Evolutionary conservation across 306 rosid genomes (phyloP).

Genomic region (Trifolium repens): DNA sequence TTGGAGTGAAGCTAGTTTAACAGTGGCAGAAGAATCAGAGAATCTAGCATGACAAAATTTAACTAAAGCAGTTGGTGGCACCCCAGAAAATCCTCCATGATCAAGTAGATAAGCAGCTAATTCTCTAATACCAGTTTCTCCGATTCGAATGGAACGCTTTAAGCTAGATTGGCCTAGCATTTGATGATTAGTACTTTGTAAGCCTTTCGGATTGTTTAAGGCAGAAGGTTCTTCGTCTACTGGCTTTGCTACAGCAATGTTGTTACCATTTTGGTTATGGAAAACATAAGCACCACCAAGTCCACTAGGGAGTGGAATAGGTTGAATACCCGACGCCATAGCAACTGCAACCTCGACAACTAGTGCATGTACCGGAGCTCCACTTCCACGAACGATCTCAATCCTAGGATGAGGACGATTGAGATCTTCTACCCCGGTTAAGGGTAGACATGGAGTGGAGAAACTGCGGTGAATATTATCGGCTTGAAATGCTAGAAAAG

Average conservation of each 20-base stretch:
- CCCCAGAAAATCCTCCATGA: slow-evolving; percentile 79
- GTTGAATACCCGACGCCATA: slow-evolving; percentile 74
- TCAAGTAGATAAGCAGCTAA: slow-evolving; percentile 95
- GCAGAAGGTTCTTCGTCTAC: slow-evolving; percentile 88
- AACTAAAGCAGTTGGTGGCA: slow-evolving; percentile 93
- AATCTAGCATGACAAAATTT: slow-evolving; percentile 72
- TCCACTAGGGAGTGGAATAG: slow-evolving; percentile 69
- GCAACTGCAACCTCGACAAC: slow-evolving; percentile 84
- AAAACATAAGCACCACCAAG: slow-evolving; percentile 83
- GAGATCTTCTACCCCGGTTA: slow-evolving; percentile 63
- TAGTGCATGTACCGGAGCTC: slow-evolving; percentile 66
- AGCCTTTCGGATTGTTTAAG: slow-evolving; percentile 72
- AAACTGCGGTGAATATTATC: slow-evolving; percentile 78
- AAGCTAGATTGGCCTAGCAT: slow-evolving; percentile 78
- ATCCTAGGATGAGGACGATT: slow-evolving; percentile 58
- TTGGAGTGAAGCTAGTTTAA: slow-evolving; percentile 87
- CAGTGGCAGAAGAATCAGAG: slow-evolving; percentile 44
- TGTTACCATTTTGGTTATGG: slow-evolving; percentile 60
- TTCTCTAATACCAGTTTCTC: slow-evolving; percentile 87
- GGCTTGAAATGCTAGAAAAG: slow-evolving; percentile 53
- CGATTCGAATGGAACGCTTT: slow-evolving; percentile 73
- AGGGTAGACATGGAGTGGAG: slow-evolving; percentile 92
- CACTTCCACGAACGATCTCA: slow-evolving; percentile 67
- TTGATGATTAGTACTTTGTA: slow-evolving; percentile 46
- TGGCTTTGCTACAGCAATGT: slow-evolving; percentile 89